Conservation (phyloP, 805 yeast genomes). For the Clavispora santaluciae region DNA sequence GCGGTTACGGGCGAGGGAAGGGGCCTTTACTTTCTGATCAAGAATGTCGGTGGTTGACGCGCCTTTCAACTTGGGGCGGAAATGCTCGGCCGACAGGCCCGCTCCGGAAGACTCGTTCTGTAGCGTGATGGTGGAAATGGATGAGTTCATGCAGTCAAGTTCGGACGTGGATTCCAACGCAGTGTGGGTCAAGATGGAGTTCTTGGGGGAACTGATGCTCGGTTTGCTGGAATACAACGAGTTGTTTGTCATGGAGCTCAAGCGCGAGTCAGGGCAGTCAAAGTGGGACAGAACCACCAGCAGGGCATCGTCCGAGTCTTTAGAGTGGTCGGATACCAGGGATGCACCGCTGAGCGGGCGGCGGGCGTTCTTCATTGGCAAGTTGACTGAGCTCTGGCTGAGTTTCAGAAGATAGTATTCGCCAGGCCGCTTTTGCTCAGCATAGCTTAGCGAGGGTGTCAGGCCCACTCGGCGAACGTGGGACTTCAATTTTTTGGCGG, state of each 20-base stretch:
- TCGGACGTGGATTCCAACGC: slow-evolving; percentile 3
- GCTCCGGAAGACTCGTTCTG: slow-evolving; percentile 4
- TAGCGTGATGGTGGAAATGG: slow-evolving; percentile 19
- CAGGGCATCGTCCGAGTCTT: slow-evolving; percentile 30
- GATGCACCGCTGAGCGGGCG: slow-evolving; percentile 32
- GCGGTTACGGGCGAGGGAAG: slow-evolving; percentile 6
- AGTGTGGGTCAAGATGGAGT: slow-evolving; percentile 1
- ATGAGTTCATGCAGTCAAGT: slow-evolving; percentile 10
- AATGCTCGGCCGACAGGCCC: slow-evolving; percentile 1
- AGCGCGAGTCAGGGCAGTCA: slow-evolving; percentile 32
- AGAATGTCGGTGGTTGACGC: slow-evolving; percentile 13
- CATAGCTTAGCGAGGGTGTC: slow-evolving; percentile 18
- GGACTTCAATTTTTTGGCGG: slow-evolving; percentile 8
- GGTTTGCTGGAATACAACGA: slow-evolving; percentile 14
- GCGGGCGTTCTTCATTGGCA: slow-evolving; percentile 4
- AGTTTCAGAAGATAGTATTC: slow-evolving; percentile 35
- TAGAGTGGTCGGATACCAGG: slow-evolving; percentile 24
- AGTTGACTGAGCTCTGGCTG: slow-evolving; percentile 18
- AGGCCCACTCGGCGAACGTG: slow-evolving; percentile 27
- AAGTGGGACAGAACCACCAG: slow-evolving; percentile 31
- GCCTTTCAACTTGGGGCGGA: slow-evolving; percentile 6
- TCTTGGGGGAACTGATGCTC: neutral
- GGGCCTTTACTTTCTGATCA: slow-evolving; percentile 2
- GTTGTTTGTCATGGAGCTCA: slow-evolving; percentile 34
- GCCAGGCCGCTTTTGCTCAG: slow-evolving; percentile 32